Conservation (phyloP, 1,284 basidiomycete genomes). For the Tilletiopsis washingtonensis region DNA sequence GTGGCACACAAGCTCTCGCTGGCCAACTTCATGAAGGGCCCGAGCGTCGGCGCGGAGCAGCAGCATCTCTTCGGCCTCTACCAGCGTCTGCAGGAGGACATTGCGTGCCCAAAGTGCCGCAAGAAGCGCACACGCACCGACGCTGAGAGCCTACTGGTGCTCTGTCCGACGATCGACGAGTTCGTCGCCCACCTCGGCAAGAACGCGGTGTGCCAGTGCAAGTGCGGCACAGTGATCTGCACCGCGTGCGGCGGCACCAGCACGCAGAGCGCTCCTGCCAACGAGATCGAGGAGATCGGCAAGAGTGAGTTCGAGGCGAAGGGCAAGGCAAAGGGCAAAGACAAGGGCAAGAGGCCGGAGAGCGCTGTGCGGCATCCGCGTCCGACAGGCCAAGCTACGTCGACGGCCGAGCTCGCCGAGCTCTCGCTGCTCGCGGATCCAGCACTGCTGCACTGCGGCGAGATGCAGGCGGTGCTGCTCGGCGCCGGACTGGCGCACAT, state of each 20-base stretch:
- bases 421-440: neutral
- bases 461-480: conserved; percentile 6
- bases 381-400: no score
- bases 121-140: neutral
- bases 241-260: no score
- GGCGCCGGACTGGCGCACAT: conserved; percentile 13
- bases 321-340: neutral
- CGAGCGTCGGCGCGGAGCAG: neutral
- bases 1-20: neutral
- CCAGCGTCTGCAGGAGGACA: neutral
- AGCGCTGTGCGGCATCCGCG: no score
- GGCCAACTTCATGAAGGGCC: neutral
- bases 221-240: neutral
- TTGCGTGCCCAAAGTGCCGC: neutral
- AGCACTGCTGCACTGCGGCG: conserved; percentile 8
- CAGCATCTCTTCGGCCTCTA: neutral
- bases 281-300: neutral
- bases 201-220: neutral
- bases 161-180: neutral
- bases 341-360: neutral
- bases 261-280: no score
- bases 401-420: no score
- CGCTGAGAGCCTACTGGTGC: no score
- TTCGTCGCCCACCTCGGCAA: neutral
- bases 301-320: neutral